Conservation (phyloP, 306 rosid species). For the Cicer cuneatum region DNA sequence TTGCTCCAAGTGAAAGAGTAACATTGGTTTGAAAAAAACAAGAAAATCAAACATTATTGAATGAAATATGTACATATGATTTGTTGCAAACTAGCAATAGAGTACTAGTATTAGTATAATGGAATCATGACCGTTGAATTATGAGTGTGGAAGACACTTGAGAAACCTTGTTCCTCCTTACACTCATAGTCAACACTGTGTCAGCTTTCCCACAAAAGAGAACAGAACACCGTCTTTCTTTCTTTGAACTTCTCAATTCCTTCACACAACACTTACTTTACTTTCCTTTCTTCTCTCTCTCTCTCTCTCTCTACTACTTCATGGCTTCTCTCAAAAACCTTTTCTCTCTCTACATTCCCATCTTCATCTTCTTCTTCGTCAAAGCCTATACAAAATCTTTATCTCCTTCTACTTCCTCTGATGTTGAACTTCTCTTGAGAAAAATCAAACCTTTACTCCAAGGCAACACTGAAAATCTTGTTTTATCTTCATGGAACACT, state of each 20-base stretch:
- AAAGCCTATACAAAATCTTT: constrained; percentile 19
- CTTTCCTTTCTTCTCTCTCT: background rate
- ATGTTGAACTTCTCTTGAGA: constrained; percentile 72
- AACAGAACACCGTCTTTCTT: constrained; percentile 37
- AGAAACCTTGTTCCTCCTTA: background rate
- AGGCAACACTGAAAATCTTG: constrained; percentile 70
- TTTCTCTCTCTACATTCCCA: constrained; percentile 52
- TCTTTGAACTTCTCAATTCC: constrained; percentile 51
- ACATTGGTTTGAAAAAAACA: no score
- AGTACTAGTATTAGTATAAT: background rate
- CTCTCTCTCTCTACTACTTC: constrained; percentile 45
- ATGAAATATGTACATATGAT: background rate
- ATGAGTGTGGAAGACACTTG: constrained; percentile 19
- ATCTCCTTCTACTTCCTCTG: constrained; percentile 58
- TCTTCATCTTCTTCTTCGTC: constrained; percentile 46
- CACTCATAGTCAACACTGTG: constrained; percentile 66
- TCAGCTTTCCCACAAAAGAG: constrained; percentile 71
- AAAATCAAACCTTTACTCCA: constrained; percentile 77
- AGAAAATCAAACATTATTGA: no score
- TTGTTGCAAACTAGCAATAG: constrained; percentile 21
- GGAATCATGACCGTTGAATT: constrained; percentile 56
- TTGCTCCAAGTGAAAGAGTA: no score
- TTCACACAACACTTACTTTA: constrained; percentile 14
- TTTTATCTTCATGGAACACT: constrained; percentile 84
- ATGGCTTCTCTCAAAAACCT: constrained; percentile 54